Evolutionary conservation across 2,329 filamentous ascomycete genomes (phyloP), one percentile per base, ranked within the genome.

Genomic region (Penicillium polonicum): DNA sequence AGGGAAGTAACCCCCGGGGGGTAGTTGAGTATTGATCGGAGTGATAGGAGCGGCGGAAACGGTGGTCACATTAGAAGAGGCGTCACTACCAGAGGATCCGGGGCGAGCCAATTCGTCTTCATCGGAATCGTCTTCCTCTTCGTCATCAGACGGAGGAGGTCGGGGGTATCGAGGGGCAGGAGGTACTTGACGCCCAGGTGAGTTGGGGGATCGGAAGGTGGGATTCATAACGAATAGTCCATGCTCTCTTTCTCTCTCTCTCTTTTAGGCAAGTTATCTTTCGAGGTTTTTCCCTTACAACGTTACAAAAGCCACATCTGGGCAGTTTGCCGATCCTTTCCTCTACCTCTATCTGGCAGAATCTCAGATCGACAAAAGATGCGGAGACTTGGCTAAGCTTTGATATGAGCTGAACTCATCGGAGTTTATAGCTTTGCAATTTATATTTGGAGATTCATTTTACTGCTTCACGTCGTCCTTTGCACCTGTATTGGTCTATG

Each of bases 21-120:
- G 43, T 15, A 58, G 52, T 36, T 68, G 63, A 69, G 65, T 60
- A 55, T 70, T 63, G 63, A 75, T 71, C 17, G 74, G 68, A 44
- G 74, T 71, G 35, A 72, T 70, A 58, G 77, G 77, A 33, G 72
- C 69, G 15, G 73, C 73, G 38, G 76, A 78, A 55, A 77, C 72
- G 36, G 76, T 71, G 31, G 76, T 78, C 57, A 78, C 71, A 65
- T 76, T 76, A 45, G 78, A 80, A 13, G 79, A 81, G 56, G 77
- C 74, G 71, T 79, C 76, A 67, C 78, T 80, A 61, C 74, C 77
- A 58, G 78, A 78, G 43, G 77, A 78, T 60, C 68, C 72, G 48
- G 76, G 74, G 41, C 75, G 75, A 56, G 59, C 64, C 62, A 68
- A 66, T 64, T 69, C 70, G 57, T 74, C 69, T 52, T 71, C 71